Percentiles rank a stretch among this genome's conserved stretches.
Conservation (phyloP, 1,284 basidiomycete species). For the Ustilago cynodontis region DNA sequence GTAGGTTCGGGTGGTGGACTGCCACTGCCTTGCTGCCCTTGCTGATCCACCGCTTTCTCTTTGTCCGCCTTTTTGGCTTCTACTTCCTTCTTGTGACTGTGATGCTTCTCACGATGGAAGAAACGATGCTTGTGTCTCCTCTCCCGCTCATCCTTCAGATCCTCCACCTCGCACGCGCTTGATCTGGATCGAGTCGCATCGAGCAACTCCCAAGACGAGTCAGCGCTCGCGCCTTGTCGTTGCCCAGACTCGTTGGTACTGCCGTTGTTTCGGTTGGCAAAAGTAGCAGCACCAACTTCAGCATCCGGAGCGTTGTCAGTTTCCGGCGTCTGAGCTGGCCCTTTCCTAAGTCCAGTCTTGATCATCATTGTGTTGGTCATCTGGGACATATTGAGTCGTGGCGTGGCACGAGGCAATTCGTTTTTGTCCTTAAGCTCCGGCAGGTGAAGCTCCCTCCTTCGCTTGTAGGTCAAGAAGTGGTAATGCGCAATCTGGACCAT, state of each 20-base stretch:
- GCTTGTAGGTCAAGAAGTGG: conserved; percentile 63
- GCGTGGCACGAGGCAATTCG: conserved; percentile 58
- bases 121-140: conserved; percentile 19
- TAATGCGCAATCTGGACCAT: conserved; percentile 68
- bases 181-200: conserved; percentile 24
- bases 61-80: not conserved
- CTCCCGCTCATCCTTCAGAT: conserved; percentile 23
- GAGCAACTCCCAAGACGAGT: conserved; percentile 25
- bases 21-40: not conserved
- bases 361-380: conserved; percentile 42
- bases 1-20: conserved; percentile 1
- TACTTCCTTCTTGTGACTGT: not conserved
- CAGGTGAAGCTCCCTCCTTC: conserved; percentile 54
- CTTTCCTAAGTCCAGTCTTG: conserved; percentile 27
- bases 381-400: conserved; percentile 28
- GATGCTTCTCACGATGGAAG: conserved; percentile 27
- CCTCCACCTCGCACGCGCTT: conserved; percentile 35
- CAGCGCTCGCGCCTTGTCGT: not conserved
- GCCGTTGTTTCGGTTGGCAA: conserved; percentile 6
- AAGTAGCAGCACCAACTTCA: not conserved
- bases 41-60: not conserved
- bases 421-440: conserved; percentile 62
- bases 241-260: not conserved
- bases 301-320: conserved; percentile 2
- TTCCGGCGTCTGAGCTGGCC: not conserved